phyloP scores from a whole-genome alignment of 2,329 filamentous ascomycete genomes.

The Nothophoma quercina region DNA sequence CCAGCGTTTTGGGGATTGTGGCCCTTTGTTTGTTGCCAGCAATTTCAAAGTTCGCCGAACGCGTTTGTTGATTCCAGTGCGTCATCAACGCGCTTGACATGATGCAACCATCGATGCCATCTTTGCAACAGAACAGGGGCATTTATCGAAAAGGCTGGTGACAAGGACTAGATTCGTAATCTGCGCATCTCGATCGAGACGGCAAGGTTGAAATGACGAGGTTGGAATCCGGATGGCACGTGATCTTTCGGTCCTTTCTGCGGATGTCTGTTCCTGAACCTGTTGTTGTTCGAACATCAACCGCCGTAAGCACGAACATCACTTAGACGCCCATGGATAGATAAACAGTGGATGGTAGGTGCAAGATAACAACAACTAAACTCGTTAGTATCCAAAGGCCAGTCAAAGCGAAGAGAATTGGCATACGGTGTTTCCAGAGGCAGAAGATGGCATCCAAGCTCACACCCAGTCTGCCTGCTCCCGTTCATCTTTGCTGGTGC shows the following conservation, averaged over 20 bases:
- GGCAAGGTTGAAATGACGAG: background rate
- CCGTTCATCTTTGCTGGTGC: conserved; percentile 34
- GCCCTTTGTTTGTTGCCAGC: conserved; percentile 17
- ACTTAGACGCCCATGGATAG: no score
- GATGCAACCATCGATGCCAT: conserved; percentile 15
- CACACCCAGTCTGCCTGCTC: conserved; percentile 40
- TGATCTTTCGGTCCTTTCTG: conserved; percentile 2
- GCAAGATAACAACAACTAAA: background rate
- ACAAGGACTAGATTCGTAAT: background rate
- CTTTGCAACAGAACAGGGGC: background rate
- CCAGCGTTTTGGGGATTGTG: conserved; percentile 1
- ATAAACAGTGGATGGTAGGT: background rate
- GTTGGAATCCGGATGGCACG: background rate
- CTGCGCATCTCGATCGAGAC: background rate
- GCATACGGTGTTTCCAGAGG: background rate
- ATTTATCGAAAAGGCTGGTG: background rate
- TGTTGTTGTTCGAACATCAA: background rate
- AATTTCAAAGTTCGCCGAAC: conserved; percentile 14
- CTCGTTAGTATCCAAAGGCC: background rate
- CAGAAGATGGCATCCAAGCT: background rate
- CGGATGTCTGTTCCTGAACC: background rate
- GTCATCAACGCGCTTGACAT: conserved; percentile 20
- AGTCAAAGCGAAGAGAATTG: background rate
- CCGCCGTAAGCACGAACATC: no score
- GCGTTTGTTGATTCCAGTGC: conserved; percentile 21